Base-by-base conservation (phyloP, 306 rosid species). In the Ziziphus jujuba region DNA sequence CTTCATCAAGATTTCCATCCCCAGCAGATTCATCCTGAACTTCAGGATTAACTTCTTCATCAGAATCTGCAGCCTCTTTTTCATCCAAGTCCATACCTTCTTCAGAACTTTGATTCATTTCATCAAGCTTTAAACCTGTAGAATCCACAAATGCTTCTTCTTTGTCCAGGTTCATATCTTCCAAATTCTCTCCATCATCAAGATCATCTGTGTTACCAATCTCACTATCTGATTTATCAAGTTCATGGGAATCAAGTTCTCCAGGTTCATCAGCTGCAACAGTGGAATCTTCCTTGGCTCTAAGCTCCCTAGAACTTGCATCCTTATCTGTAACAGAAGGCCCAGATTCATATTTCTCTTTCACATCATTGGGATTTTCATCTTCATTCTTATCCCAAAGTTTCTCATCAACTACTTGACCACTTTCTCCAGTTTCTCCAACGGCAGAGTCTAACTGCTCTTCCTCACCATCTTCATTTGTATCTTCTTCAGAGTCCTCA, bases 401-500 rank as follows among this genome's bases (percentile, higher is more conserved):
- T 84, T 86, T 93, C 77, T 93, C 91, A 31, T 81, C 85, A 84
- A 86, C 80, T 38, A 62, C 82, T 66, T 86, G 93, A 73, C 89
- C 20, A 43, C 86, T 67, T 55, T 66, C 81, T 69, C 97, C 97
- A 19, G 96, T 81, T 71, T 88, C 73, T 49, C 98, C 98, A 81
- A 88, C 79, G 59, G 76, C 76, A 55, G 90, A 83, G 2, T 93
- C 95, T 60, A 86, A 72, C n/a, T 84, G 81, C 70, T 64, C 90
- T 52, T 87, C 81, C 50, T 73, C 93, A 19, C 63, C 87, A 70
- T 77, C 86, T 62, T 65, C 75, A 58, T 84, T 78, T 50, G 84
- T 73, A 35, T 90, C 91, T 58, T 86, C 96, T 69, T 71, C 87
- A 1, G 97, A 84, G 54, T 93, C 91, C 76, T 86, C 95, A 56